A percentile compares a stretch with the other conserved stretches of the same genome.
These are phyloP conservation scores for Meyerozyma guilliermondii DNA, from an alignment of 1,139 yeast genomes.

Conservation along the genomic window DNA sequence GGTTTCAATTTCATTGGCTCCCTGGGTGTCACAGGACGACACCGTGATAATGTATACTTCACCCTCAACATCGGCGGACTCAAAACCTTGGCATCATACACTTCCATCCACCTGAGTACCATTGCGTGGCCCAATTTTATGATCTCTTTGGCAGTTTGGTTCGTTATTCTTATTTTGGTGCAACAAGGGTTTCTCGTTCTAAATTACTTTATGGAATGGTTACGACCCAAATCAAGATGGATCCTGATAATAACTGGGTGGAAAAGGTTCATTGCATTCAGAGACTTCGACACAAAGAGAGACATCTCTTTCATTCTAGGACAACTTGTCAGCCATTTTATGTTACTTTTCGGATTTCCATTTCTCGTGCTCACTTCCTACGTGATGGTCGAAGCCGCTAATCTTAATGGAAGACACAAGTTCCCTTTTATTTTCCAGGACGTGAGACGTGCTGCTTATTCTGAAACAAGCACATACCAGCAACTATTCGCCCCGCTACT, in stretches of 20 bases:
- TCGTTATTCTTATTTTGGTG: slow-evolving; percentile 16
- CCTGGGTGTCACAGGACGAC: not conserved
- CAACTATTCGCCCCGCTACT: slow-evolving; percentile 13
- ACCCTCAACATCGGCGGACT: slow-evolving; percentile 32
- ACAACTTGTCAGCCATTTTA: slow-evolving; percentile 25
- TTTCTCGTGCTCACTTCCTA: slow-evolving; percentile 39
- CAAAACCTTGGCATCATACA: slow-evolving; percentile 24
- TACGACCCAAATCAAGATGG: slow-evolving; percentile 2
- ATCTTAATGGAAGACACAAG: slow-evolving; percentile 10
- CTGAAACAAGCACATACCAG: slow-evolving; percentile 23
- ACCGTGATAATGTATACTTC: slow-evolving; percentile 29
- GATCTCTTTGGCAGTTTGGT: slow-evolving; percentile 27
- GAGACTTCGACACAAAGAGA: slow-evolving; percentile 14
- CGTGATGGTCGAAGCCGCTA: slow-evolving; percentile 25
- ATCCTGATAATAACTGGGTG: slow-evolving; percentile 3
- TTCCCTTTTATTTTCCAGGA: slow-evolving; percentile 13
- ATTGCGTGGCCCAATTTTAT: slow-evolving; percentile 44
- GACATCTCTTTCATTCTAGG: slow-evolving; percentile 28
- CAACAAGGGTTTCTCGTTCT: slow-evolving; percentile 20
- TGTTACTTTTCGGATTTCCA: slow-evolving; percentile 40
- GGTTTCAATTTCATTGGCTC: slow-evolving; percentile 21
- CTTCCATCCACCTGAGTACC: slow-evolving; percentile 19
- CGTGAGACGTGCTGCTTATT: slow-evolving; percentile 21
- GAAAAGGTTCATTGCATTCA: not conserved
- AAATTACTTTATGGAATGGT: slow-evolving; percentile 11